phyloP scores from a whole-genome alignment of 257 asterid species.

The Primulina eburnea region DNA sequence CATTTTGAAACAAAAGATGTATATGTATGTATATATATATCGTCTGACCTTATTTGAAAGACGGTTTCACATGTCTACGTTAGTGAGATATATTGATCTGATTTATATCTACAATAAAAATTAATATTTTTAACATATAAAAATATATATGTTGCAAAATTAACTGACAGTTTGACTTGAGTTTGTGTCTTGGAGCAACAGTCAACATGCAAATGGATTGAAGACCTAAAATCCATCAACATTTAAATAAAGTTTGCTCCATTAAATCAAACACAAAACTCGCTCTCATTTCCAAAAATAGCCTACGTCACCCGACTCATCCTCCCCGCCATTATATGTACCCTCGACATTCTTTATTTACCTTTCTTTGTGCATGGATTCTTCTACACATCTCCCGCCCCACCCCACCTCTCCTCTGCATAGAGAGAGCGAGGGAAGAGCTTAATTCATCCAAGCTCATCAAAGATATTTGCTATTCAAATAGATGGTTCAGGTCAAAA shows the following conservation, averaged over 20 bases:
- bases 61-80: too few species aligned
- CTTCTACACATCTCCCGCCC: constrained; percentile 31
- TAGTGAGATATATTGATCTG: too few species aligned
- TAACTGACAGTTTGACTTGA: too few species aligned
- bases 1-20: too few species aligned
- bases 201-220: not conserved
- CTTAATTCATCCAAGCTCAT: constrained; percentile 7
- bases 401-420: constrained; percentile 24
- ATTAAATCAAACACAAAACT: constrained; percentile 5
- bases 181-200: too few species aligned
- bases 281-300: constrained; percentile 6
- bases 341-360: constrained; percentile 18
- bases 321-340: constrained; percentile 29
- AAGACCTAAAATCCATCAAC: not conserved
- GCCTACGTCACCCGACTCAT: constrained; percentile 24
- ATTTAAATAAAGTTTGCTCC: not conserved
- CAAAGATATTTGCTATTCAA: not conserved
- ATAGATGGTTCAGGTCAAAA: constrained; percentile 24
- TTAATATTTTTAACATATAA: too few species aligned
- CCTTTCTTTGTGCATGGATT: constrained; percentile 22
- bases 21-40: too few species aligned
- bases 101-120: too few species aligned
- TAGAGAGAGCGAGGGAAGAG: not conserved
- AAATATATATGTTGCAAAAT: too few species aligned
- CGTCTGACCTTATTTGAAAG: too few species aligned